These are phyloP conservation scores for Phaseolus lunatus DNA, from an alignment of 306 rosid species.

Conservation along the genomic window DNA sequence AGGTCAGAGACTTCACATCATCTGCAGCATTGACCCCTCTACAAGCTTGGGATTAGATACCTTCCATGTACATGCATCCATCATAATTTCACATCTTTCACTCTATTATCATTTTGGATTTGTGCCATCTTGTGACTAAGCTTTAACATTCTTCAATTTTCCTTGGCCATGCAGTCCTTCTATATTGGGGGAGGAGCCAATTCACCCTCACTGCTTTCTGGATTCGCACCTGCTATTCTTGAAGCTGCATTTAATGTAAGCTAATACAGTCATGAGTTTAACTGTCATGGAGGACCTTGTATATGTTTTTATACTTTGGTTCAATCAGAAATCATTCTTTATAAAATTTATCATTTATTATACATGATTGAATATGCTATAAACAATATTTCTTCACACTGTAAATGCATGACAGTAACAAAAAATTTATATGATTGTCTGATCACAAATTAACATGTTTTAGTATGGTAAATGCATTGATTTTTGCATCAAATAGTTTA, in stretches of 20 bases:
- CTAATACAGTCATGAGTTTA: neutral
- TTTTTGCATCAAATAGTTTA: too few relatives aligned
- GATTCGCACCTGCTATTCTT: slow-evolving; percentile 61
- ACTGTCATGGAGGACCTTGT: neutral
- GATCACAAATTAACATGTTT: too few relatives aligned
- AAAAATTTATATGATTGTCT: too few relatives aligned
- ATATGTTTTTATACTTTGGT: neutral
- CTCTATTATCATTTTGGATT: neutral
- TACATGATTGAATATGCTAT: neutral
- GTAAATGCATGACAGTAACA: too few relatives aligned
- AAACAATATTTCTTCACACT: too few relatives aligned
- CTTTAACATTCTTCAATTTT: slow-evolving; percentile 24
- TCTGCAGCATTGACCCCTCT: slow-evolving; percentile 72
- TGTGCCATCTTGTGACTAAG: neutral
- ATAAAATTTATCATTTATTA: neutral
- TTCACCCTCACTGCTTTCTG: slow-evolving; percentile 68
- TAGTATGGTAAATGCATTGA: neutral
- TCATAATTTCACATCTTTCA: neutral
- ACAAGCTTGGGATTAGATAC: slow-evolving; percentile 59
- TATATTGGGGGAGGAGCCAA: slow-evolving; percentile 80
- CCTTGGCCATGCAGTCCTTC: slow-evolving; percentile 64
- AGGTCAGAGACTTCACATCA: slow-evolving; percentile 73
- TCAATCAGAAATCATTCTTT: neutral
- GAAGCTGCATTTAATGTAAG: slow-evolving; percentile 83
- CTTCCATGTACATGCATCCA: slow-evolving; percentile 61